These are phyloP conservation scores for Citrus hindsii DNA, from an alignment of 345 rosid genomes.

Conservation along the genomic window DNA sequence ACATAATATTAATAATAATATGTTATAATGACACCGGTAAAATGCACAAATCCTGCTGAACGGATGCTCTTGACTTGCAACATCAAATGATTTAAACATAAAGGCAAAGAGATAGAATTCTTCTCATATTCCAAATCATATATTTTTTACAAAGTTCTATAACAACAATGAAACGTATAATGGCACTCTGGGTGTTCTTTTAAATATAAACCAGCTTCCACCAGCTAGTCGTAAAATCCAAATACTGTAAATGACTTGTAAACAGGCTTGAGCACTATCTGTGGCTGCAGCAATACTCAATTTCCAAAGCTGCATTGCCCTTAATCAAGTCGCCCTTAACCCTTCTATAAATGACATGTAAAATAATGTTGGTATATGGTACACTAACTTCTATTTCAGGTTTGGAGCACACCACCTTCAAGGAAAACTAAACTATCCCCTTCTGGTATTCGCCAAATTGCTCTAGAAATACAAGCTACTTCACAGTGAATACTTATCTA, in stretches of 20 bases:
- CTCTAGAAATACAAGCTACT: background rate
- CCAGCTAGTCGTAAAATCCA: background rate
- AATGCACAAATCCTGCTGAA: no score
- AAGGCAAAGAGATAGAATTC: background rate
- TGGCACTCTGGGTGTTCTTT: background rate
- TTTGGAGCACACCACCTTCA: background rate
- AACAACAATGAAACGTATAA: background rate
- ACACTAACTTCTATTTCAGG: background rate
- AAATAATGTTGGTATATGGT: background rate
- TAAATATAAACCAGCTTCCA: background rate
- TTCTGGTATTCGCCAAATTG: background rate
- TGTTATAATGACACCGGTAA: no score
- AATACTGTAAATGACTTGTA: background rate
- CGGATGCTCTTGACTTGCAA: background rate
- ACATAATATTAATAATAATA: no score
- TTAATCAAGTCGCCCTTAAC: background rate
- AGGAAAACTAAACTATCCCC: background rate
- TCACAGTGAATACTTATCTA: background rate
- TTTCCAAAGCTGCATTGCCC: background rate
- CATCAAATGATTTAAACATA: background rate
- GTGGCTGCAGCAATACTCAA: background rate
- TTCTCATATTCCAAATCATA: background rate
- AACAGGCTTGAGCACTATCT: background rate
- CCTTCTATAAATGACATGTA: background rate
- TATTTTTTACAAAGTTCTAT: background rate